Base-by-base conservation (phyloP, 2,329 filamentous ascomycete species). In the Fusarium piperis region DNA sequence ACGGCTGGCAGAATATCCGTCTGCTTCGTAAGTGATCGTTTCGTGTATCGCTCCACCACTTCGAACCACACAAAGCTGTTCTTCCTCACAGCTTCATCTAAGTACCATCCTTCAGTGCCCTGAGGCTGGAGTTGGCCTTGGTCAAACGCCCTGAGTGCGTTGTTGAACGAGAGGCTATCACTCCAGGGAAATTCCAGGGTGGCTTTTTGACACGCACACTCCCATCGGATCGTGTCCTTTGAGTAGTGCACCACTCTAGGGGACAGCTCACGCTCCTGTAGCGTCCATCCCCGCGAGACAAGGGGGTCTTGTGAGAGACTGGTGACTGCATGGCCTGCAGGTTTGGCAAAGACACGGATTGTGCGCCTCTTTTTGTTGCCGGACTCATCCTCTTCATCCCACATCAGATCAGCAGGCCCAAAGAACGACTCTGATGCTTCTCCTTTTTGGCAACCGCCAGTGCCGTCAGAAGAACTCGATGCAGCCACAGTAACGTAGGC, bases 401-500 rank as follows among this genome's bases (percentile, higher is more conserved):
- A 56, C 1, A 6, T 28, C 52, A 56, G 16, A 6, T 56, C 52
- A 6, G 20, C 32, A 11, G 52, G 52, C 4, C 52, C 52, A 36
- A 38, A 56, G 20, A 36, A 35, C 6, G 52, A 33, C 4, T 56
- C 52, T 26, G 7, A 1, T 1, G 39, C 32, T 57, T 38, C 48
- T 58, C 9, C 52, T n/a, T 26, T 23, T 39, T 3, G 4, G 28
- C 62, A 65, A 4, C 63, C 63, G 2, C 60, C 35, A 4, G 18
- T 58, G 8, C 59, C 63, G 1, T 64, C 13, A n/a, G 38, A 6
- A 30, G 60, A 30, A 62, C 63, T 23, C 58, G 48, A 11, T 10
- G 63, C 59, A 23, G 63, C 68, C 10, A 69, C 44, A 4, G 66
- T 69, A 1, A 69, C 36, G 3, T 44, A 41, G 1, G 66, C 53